These are phyloP conservation scores for Diplogelasinospora grovesii DNA, from an alignment of 495 filamentous ascomycete species.

Conservation along the genomic window DNA sequence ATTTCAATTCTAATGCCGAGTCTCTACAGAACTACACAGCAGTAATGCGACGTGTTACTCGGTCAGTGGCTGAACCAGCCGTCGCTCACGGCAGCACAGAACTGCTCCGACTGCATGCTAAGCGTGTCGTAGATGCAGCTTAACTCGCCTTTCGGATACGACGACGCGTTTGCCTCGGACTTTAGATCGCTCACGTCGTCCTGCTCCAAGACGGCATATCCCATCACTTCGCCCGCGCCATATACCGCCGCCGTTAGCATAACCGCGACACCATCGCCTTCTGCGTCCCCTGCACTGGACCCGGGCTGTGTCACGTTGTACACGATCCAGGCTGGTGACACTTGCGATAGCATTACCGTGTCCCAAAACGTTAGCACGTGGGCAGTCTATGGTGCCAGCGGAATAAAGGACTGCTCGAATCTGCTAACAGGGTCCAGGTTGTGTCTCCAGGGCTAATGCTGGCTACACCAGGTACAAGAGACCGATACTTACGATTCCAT, in stretches of 20 bases:
- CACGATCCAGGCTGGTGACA: conserved; percentile 1
- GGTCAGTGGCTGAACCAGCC: no score
- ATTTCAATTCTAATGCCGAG: no score
- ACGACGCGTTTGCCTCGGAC: background rate
- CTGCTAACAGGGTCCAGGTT: background rate
- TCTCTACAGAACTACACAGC: no score
- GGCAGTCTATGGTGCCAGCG: background rate
- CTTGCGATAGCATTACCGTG: conserved; percentile 1
- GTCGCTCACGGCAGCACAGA: no score
- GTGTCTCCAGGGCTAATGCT: conserved; percentile 1
- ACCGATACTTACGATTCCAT: conserved; percentile 3
- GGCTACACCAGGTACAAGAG: conserved; percentile 1
- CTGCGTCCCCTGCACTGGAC: no score
- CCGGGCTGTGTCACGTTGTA: background rate
- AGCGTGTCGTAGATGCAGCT: background rate
- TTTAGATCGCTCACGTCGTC: background rate
- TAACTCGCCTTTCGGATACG: conserved; percentile 6
- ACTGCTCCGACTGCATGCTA: conserved; percentile 7
- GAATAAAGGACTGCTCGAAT: background rate
- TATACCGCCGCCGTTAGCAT: conserved; percentile 4
- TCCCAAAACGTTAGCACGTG: background rate
- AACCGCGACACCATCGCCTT: background rate
- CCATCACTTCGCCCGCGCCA: conserved; percentile 2
- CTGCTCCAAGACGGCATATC: conserved; percentile 1
- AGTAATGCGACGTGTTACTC: no score